Percentiles rank a stretch among this genome's conserved stretches.
Evolutionary conservation across 1,139 yeast species (phyloP).

Genomic region (Geotrichum phurueaensis): DNA sequence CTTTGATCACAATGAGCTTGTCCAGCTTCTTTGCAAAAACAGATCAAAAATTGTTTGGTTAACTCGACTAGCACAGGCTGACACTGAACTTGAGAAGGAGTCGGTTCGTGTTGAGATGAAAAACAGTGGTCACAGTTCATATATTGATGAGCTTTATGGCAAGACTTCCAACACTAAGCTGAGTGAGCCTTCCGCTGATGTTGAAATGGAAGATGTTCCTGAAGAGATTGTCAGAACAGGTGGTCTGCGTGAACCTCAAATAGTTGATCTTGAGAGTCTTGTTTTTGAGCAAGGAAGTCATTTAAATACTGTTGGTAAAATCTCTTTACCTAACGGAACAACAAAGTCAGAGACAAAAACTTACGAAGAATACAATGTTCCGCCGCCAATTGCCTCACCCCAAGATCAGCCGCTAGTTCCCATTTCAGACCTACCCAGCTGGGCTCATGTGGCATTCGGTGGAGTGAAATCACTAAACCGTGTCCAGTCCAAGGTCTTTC

Average conservation of each 20-base stretch:
- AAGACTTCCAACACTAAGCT: constrained; percentile 15
- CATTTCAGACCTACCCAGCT: constrained; percentile 61
- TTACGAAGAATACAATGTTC: constrained; percentile 85
- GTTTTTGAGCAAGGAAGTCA: constrained; percentile 70
- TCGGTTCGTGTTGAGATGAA: constrained; percentile 34
- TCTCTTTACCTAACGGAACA: constrained; percentile 77
- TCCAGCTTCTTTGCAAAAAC: constrained; percentile 48
- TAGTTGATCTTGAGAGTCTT: constrained; percentile 58
- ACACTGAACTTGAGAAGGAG: constrained; percentile 35
- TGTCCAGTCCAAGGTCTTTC: constrained; percentile 78
- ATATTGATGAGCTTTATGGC: constrained; percentile 32
- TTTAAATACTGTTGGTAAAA: constrained; percentile 58
- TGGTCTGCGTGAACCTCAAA: constrained; percentile 42
- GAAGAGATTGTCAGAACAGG: constrained; percentile 24
- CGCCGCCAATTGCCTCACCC: constrained; percentile 54
- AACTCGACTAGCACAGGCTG: constrained; percentile 40
- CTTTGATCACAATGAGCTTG: constrained; percentile 46
- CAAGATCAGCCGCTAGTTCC: constrained; percentile 48
- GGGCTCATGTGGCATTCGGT: constrained; percentile 71
- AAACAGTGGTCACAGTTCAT: constrained; percentile 32
- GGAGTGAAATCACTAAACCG: constrained; percentile 64
- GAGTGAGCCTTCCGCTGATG: constrained; percentile 22
- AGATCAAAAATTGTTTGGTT: constrained; percentile 53
- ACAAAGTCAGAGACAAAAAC: constrained; percentile 64
- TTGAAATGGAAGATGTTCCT: constrained; percentile 24